Evolutionary conservation across 2,329 filamentous ascomycete species (phyloP).

Genomic region (Didymella lethalis): DNA sequence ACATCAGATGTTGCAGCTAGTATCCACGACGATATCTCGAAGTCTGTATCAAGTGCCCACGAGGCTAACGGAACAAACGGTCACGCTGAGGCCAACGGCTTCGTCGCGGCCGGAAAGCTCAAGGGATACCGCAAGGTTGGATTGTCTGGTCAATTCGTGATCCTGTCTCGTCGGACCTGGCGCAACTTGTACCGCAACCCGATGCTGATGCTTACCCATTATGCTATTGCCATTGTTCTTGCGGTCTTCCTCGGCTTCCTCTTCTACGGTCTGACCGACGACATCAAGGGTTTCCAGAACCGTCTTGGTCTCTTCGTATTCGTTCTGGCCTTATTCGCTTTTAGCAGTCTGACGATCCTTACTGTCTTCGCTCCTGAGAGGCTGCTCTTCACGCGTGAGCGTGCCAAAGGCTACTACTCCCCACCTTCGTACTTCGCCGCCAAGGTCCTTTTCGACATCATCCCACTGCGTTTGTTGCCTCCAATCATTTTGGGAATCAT

Average conservation of each 20-base stretch:
- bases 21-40: constrained; percentile 79
- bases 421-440: constrained; percentile 93
- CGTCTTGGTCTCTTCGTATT: constrained; percentile 97
- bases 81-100: constrained; percentile 60
- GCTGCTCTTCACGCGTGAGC: constrained; percentile 88
- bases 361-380: constrained; percentile 93
- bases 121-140: constrained; percentile 85
- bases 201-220: constrained; percentile 97
- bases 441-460: constrained; percentile 98
- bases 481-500: constrained; percentile 95
- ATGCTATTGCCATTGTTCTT: constrained; percentile 93
- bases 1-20: constrained; percentile 77
- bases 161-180: constrained; percentile 91
- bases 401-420: constrained; percentile 95
- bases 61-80: constrained; percentile 73
- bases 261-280: constrained; percentile 94
- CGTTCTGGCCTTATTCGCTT: constrained; percentile 91
- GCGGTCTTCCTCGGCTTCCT: constrained; percentile 94
- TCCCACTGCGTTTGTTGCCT: constrained; percentile 91
- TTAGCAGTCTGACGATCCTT: constrained; percentile 92
- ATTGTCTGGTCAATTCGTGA: constrained; percentile 81
- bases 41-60: constrained; percentile 70
- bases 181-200: constrained; percentile 97
- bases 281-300: constrained; percentile 98
- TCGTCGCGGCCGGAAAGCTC: constrained; percentile 67